A percentile compares a stretch with the other conserved stretches of the same genome.
phyloP scores from a whole-genome alignment of 1,284 basidiomycete genomes.

The Fomitopsis schrenkii region DNA sequence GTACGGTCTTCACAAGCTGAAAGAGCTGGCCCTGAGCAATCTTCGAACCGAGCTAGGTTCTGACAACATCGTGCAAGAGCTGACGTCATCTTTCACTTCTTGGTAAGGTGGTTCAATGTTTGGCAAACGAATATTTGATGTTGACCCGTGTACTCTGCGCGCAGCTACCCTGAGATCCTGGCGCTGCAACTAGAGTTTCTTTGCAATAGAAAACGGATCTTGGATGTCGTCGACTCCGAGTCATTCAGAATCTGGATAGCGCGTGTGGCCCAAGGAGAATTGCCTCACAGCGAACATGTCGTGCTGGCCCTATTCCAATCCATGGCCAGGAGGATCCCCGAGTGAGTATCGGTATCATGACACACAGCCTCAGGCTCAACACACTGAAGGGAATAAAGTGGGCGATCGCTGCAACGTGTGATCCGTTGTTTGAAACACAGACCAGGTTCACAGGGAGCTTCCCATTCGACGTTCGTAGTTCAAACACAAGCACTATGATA shows the following conservation, averaged over 20 bases:
- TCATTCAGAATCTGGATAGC: not conserved
- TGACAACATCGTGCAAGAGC: constrained; percentile 12
- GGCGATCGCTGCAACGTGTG: no score
- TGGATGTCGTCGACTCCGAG: not conserved
- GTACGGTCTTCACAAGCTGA: constrained; percentile 10
- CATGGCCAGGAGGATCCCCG: not conserved
- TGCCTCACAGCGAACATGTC: not conserved
- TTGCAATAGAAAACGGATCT: not conserved
- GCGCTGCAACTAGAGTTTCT: not conserved
- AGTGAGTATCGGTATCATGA: not conserved
- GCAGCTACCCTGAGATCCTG: constrained; percentile 2
- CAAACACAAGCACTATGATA: no score
- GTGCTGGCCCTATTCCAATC: not conserved
- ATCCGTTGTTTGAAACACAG: no score
- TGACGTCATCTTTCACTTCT: constrained; percentile 13
- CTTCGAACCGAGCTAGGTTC: constrained; percentile 9
- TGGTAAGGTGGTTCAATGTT: not conserved
- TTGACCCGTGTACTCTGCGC: not conserved
- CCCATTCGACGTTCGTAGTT: no score
- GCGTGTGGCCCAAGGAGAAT: not conserved
- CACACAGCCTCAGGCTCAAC: no score
- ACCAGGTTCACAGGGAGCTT: no score
- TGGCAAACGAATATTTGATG: no score
- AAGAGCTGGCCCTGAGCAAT: constrained; percentile 6
- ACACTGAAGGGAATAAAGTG: no score